These are phyloP conservation scores for Blastobotrys mokoenaii DNA, from an alignment of 805 yeast genomes.

Conservation along the genomic window DNA sequence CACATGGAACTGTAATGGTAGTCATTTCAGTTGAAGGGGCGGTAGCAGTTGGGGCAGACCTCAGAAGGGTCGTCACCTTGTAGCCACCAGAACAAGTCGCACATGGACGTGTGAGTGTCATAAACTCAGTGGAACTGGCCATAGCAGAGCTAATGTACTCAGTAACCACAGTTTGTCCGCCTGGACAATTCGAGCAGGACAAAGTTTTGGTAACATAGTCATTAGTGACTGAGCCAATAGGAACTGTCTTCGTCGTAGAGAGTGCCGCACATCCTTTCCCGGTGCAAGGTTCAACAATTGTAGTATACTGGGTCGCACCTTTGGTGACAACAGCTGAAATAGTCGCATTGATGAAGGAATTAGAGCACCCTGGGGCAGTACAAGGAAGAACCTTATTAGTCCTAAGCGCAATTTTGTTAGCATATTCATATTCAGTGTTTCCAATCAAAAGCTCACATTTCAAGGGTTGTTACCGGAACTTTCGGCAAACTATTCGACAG, in stretches of 20 bases:
- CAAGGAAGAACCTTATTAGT: not conserved
- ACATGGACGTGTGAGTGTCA: not conserved
- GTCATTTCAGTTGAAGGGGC: conserved; percentile 3
- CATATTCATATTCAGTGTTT: too few species aligned
- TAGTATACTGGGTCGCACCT: conserved; percentile 5
- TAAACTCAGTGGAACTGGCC: not conserved
- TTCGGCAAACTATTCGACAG: too few species aligned
- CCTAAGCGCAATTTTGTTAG: too few species aligned
- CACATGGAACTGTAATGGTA: conserved; percentile 9
- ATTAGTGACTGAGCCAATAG: not conserved
- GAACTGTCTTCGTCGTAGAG: not conserved
- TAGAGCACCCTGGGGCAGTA: not conserved
- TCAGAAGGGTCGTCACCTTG: not conserved
- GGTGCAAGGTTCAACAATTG: conserved; percentile 3
- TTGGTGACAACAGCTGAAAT: not conserved
- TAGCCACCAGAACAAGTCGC: too few species aligned
- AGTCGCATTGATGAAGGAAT: not conserved
- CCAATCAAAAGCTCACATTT: too few species aligned
- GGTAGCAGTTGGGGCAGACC: not conserved
- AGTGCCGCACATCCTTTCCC: not conserved
- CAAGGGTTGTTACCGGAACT: too few species aligned
- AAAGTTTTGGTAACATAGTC: not conserved
- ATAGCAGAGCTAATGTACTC: not conserved
- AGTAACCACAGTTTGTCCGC: not conserved
- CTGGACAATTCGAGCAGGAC: not conserved